These are phyloP conservation scores for Cryptococcus sp. DNA, from an alignment of 1,284 basidiomycete genomes.

Conservation along the genomic window DNA sequence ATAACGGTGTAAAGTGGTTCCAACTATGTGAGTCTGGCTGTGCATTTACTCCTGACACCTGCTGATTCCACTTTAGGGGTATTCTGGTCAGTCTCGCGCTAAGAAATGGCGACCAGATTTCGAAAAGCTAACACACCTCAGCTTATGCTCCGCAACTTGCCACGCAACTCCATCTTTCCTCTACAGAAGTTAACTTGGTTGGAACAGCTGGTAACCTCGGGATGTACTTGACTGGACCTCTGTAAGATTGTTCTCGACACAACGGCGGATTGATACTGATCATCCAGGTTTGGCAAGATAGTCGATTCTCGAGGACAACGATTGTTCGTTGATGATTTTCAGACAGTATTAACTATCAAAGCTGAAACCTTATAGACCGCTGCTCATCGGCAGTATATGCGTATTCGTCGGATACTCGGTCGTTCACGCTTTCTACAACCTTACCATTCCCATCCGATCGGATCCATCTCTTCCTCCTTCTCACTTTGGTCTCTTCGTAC, in stretches of 20 bases:
- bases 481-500: slow-evolving; percentile 23
- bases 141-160: slow-evolving; percentile 78
- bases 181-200: slow-evolving; percentile 70
- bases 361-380: slow-evolving; percentile 18
- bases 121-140: slow-evolving; percentile 24
- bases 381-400: slow-evolving; percentile 51
- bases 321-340: slow-evolving; percentile 38
- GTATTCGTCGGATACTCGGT: slow-evolving; percentile 63
- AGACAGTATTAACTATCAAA: background rate
- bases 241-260: slow-evolving; percentile 2
- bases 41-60: background rate
- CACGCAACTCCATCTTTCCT: slow-evolving; percentile 61
- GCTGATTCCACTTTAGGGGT: slow-evolving; percentile 9
- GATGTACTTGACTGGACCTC: slow-evolving; percentile 37
- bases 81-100: slow-evolving; percentile 38
- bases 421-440: slow-evolving; percentile 60
- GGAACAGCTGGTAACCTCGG: slow-evolving; percentile 50
- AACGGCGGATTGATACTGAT: background rate
- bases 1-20: slow-evolving; percentile 7
- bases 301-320: slow-evolving; percentile 62
- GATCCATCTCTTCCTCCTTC: slow-evolving; percentile 4
- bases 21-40: slow-evolving; percentile 10
- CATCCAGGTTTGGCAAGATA: slow-evolving; percentile 61
- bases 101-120: too few relatives aligned
- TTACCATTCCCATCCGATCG: slow-evolving; percentile 2